Evolutionary conservation across 129 eudicot species (phyloP).

Genomic region (Chrysanthemum lavandulifolium): DNA sequence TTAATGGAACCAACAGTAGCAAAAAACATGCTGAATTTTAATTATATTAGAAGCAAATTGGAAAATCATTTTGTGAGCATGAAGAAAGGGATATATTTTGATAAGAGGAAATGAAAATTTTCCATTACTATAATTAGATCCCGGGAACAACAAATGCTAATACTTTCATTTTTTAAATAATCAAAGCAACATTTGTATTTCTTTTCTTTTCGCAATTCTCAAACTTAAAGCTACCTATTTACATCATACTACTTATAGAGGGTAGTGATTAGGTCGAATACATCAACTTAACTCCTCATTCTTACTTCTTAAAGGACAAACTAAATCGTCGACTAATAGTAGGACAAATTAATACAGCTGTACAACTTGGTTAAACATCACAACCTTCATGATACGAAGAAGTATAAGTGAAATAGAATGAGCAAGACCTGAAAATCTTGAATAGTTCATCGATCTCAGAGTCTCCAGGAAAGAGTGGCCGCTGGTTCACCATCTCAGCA

Average conservation of each 20-base stretch:
- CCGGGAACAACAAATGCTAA: too few relatives aligned
- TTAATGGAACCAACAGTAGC: constrained; percentile 5
- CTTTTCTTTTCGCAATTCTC: too few relatives aligned
- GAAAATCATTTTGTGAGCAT: constrained; percentile 5
- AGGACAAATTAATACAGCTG: neutral
- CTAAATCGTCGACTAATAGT: neutral
- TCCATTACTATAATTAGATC: neutral
- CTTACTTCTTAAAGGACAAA: neutral
- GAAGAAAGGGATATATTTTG: neutral
- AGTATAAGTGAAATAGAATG: neutral
- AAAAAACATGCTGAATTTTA: constrained; percentile 9
- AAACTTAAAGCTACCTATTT: too few relatives aligned
- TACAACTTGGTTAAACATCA: constrained; percentile 2
- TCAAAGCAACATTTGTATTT: too few relatives aligned
- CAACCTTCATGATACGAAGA: neutral
- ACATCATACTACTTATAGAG: neutral
- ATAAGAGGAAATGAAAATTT: neutral
- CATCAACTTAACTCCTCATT: neutral
- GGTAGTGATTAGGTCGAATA: neutral
- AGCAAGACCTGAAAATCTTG: constrained; percentile 82
- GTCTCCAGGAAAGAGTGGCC: constrained; percentile 92
- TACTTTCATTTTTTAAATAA: too few relatives aligned
- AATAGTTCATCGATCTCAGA: constrained; percentile 91
- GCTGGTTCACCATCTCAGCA: constrained; percentile 96
- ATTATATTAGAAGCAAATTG: neutral